phyloP scores from a whole-genome alignment of 768 basidiomycete genomes.

The Macrolepiota dolichaula region DNA sequence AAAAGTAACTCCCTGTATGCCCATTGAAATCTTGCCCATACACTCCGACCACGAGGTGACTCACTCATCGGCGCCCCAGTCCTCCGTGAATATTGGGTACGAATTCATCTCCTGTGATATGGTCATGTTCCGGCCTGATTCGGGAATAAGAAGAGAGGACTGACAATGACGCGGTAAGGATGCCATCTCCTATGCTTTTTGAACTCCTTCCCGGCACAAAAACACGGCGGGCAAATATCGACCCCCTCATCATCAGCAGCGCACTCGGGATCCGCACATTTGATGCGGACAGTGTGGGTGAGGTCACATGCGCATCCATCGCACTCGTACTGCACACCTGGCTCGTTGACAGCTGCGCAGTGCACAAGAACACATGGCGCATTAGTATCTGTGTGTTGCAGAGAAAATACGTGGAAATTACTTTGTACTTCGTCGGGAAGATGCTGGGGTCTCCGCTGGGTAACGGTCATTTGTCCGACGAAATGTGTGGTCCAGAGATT shows the following conservation, averaged over 20 bases:
- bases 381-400: conserved; percentile 16
- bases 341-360: conserved; percentile 66
- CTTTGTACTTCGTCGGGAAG: conserved; percentile 65
- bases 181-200: conserved; percentile 82
- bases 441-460: conserved; percentile 62
- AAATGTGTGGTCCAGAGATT: background rate
- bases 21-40: background rate
- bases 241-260: conserved; percentile 60
- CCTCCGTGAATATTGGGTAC: conserved; percentile 90
- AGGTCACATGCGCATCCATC: conserved; percentile 84
- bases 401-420: conserved; percentile 29
- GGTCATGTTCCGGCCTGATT: conserved; percentile 11
- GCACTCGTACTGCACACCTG: conserved; percentile 80
- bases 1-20: conserved; percentile 76
- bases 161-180: conserved; percentile 87
- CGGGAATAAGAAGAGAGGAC: conserved; percentile 17
- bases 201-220: conserved; percentile 89
- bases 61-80: conserved; percentile 98
- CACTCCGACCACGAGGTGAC: conserved; percentile 20
- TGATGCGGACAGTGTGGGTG: conserved; percentile 95
- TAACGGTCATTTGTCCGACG: conserved; percentile 51
- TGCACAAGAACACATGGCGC: conserved; percentile 22
- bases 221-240: conserved; percentile 91
- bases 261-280: conserved; percentile 84
- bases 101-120: conserved; percentile 82